Base-by-base conservation (phyloP, 208 protist species). In the Acanthamoeba lenticulata region DNA sequence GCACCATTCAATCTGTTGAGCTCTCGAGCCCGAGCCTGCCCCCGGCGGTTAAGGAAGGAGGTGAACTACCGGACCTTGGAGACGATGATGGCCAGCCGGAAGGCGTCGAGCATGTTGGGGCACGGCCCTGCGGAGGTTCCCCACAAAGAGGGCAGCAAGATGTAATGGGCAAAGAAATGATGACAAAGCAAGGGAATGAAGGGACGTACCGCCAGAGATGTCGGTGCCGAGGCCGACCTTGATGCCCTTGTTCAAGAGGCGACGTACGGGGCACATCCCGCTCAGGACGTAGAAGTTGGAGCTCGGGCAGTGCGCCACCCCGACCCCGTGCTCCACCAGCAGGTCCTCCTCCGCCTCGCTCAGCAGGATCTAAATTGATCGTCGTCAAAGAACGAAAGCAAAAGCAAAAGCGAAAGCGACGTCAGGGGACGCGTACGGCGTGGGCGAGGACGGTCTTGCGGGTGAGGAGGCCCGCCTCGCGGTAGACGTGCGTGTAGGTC, bases 151-250 rank as follows among this genome's bases (percentile, higher is more conserved):
- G 85, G 42, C 13, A 29, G 9, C 62, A 27, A 72, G 27, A 34
- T 15, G 17, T 38, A 11, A 72, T 72, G 11, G 9, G 27, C 62
- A 47, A 6, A 88, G 11, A 11, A 27, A 27, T 21, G 21, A n/a
- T 81, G 34, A 62, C 9, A 62, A 27, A n/a, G 27, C 13, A 15
- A 89, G 13, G 13, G 47, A 69, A 13, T 27, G 21, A n/a, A 24
- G 15, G 81, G n/a, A 36, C 5, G 44, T 92, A 44, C 95, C 95
- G 24, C 95, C 96, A 40, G 88, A 69, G 6, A 97, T 38, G 69
- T 97, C 96, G 9, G 96, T 96, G 62, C 96, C 96, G 27, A 97
- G 77, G n/a, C 94, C 96, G 5, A 97, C 36, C 49, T 97, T 97
- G 32, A 97, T 65, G 11, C 95, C 89, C 29, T 60, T 69, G 32